Conservation (phyloP, 352 stramenopile genomes). For the Phytophthora quininea region DNA sequence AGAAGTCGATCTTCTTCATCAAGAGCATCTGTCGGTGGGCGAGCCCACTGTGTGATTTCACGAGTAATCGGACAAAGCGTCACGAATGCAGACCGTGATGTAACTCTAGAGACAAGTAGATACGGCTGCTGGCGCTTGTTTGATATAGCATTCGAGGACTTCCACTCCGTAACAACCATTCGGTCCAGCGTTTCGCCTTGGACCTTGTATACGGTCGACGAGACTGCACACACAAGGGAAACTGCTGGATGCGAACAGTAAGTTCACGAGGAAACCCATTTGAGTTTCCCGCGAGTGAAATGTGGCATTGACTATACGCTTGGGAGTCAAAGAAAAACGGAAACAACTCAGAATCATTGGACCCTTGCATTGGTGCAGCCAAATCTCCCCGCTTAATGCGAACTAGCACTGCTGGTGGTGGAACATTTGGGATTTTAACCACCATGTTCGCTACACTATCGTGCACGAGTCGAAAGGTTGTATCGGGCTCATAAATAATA, state of each 20-base stretch:
- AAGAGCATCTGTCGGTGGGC: background rate
- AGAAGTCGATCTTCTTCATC: constrained; percentile 7
- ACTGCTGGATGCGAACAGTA: constrained; percentile 13
- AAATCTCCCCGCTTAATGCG: background rate
- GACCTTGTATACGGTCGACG: constrained; percentile 17
- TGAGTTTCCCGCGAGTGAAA: background rate
- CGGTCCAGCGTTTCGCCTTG: constrained; percentile 16
- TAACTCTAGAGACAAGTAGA: constrained; percentile 14
- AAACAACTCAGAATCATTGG: constrained; percentile 6
- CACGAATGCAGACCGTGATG: background rate
- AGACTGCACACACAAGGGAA: constrained; percentile 19
- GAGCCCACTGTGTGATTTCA: constrained; percentile 6
- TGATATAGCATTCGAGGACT: background rate
- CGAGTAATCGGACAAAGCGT: background rate
- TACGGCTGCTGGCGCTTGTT: constrained; percentile 21
- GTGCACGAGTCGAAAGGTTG: constrained; percentile 3
- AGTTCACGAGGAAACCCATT: background rate
- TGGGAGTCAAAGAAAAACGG: constrained; percentile 9
- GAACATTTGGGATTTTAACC: background rate
- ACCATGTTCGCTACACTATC: constrained; percentile 5
- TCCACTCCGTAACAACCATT: constrained; percentile 15
- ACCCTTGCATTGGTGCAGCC: background rate
- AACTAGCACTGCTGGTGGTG: constrained; percentile 1
- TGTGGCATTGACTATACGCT: background rate
- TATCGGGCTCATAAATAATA: constrained; percentile 5